A percentile compares a stretch with the other conserved stretches of the same genome.
Conservation (phyloP, 352 stramenopile genomes). For the Globisporangium nunn region DNA sequence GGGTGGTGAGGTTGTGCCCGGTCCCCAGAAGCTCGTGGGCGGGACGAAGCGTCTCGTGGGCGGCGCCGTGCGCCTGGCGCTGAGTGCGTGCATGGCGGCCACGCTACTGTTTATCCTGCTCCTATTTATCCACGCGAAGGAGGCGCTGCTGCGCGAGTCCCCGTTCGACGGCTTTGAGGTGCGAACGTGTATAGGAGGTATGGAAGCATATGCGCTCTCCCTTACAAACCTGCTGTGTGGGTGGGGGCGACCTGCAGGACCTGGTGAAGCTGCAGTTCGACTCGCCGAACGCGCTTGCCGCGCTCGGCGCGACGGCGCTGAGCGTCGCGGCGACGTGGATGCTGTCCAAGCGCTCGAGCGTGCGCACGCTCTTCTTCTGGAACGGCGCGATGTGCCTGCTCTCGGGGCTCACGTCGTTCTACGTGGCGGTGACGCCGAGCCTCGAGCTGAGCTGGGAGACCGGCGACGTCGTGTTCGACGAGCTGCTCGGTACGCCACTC, state of each 20-base stretch:
- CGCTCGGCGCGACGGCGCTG: constrained; percentile 24
- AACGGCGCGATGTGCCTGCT: constrained; percentile 60
- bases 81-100: constrained; percentile 39
- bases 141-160: constrained; percentile 37
- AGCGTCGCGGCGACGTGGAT: constrained; percentile 38
- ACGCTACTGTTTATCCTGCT: constrained; percentile 64
- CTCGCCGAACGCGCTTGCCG: constrained; percentile 40
- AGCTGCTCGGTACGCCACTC: constrained; percentile 53
- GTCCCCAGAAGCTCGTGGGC: constrained; percentile 22
- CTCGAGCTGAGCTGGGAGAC: constrained; percentile 58
- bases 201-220: no score
- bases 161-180: constrained; percentile 52
- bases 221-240: background rate
- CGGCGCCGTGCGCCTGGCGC: constrained; percentile 30
- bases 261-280: constrained; percentile 45
- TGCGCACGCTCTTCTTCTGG: constrained; percentile 59
- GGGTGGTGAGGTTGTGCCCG: constrained; percentile 45
- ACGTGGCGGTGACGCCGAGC: constrained; percentile 53
- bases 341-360: constrained; percentile 23
- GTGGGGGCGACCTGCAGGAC: constrained; percentile 20
- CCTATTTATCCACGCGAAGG: constrained; percentile 71
- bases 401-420: constrained; percentile 42
- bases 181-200: constrained; percentile 1
- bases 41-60: constrained; percentile 24
- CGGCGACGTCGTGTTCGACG: constrained; percentile 43